A percentile compares a stretch with the other conserved stretches of the same genome.
Evolutionary conservation across 2,329 filamentous ascomycete genomes (phyloP).

Genomic region (Cordyceps militaris): DNA sequence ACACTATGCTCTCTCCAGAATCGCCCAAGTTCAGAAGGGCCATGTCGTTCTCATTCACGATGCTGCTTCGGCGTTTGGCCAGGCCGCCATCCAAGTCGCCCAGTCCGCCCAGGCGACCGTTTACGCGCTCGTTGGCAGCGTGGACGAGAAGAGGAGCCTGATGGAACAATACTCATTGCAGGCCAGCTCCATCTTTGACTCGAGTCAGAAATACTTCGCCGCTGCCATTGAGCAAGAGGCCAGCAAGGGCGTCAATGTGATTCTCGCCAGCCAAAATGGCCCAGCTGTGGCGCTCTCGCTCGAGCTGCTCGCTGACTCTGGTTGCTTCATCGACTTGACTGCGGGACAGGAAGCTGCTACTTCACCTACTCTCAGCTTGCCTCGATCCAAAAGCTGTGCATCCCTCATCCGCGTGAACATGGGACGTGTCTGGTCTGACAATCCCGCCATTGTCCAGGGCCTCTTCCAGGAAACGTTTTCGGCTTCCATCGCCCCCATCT

Average conservation of each 20-base stretch:
- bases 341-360: neutral
- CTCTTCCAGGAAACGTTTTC: neutral
- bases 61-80: constrained; percentile 30
- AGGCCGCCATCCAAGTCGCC: constrained; percentile 32
- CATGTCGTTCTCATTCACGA: constrained; percentile 31
- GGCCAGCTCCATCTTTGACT: constrained; percentile 27
- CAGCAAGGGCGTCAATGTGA: neutral
- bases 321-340: neutral
- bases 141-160: constrained; percentile 23
- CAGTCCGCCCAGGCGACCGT: constrained; percentile 27
- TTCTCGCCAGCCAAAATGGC: neutral
- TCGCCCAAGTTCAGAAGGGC: constrained; percentile 17
- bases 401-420: neutral
- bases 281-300: neutral
- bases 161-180: constrained; percentile 24
- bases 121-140: constrained; percentile 29
- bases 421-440: neutral
- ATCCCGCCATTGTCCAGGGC: neutral
- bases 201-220: constrained; percentile 23
- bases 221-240: constrained; percentile 15
- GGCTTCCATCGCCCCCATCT: neutral
- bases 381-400: constrained; percentile 7
- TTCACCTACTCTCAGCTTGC: neutral
- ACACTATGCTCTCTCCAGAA: neutral
- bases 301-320: neutral